Percentiles rank a stretch among this genome's conserved stretches.
Conservation (phyloP, 139 green algal genomes). For the Nannochloris sp. region DNA sequence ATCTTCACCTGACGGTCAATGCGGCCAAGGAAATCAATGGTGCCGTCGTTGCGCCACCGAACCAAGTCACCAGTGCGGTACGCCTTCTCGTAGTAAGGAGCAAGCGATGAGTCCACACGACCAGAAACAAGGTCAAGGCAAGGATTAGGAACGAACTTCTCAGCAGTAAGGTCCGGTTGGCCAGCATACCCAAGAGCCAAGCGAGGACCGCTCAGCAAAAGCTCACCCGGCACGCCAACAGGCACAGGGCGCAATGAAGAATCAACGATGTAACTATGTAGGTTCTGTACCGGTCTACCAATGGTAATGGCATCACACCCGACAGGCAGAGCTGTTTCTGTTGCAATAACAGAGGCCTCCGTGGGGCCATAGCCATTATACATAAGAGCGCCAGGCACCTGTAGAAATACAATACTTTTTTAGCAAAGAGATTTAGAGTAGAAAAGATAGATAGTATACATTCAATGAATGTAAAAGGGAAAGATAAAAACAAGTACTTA, state of each 20-base stretch:
- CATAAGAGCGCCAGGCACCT: too few relatives aligned
- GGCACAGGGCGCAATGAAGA: conserved; percentile 12
- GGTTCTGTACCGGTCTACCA: conserved; percentile 28
- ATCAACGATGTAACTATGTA: conserved; percentile 25
- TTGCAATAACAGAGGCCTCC: conserved; percentile 24
- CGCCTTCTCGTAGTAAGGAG: neutral
- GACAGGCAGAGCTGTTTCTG: neutral
- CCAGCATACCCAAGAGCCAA: conserved; percentile 26
- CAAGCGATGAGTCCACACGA: neutral
- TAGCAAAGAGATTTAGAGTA: too few relatives aligned
- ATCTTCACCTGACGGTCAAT: conserved; percentile 45
- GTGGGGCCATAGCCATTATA: conserved; percentile 31
- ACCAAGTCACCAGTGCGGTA: conserved; percentile 36
- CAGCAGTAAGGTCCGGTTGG: conserved; percentile 20
- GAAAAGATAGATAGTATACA: too few relatives aligned
- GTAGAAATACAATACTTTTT: neutral
- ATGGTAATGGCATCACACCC: conserved; percentile 1
- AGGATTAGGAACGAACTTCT: conserved; percentile 17
- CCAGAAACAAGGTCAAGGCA: neutral
- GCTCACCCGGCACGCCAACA: conserved; percentile 31
- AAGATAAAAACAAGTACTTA: too few relatives aligned
- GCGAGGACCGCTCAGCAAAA: conserved; percentile 31
- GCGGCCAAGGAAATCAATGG: conserved; percentile 32
- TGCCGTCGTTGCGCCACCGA: conserved; percentile 14
- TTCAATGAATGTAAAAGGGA: too few relatives aligned